Evolutionary conservation across 495 filamentous ascomycete species (phyloP).

Genomic region (Thermothielavioides terrestris): DNA sequence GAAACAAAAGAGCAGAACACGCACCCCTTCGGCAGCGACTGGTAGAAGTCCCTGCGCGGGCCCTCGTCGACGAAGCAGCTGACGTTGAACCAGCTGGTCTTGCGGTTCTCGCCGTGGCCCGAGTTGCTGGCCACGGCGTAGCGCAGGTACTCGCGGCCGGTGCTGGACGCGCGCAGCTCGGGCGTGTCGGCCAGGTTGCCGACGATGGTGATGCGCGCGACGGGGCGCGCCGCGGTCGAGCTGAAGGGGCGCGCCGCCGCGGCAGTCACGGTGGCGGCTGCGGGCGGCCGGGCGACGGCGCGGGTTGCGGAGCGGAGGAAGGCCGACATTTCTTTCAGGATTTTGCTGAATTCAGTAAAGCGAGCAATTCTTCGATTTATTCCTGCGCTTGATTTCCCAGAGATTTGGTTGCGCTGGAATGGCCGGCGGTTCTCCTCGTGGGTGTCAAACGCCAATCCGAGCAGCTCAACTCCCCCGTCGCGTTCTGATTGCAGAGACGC

Average conservation of each 20-base stretch:
- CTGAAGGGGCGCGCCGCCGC: constrained; percentile 45
- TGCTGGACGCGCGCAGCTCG: constrained; percentile 56
- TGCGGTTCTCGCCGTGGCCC: constrained; percentile 51
- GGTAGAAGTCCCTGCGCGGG: constrained; percentile 54
- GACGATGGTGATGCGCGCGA: constrained; percentile 59
- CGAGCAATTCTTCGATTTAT: background rate
- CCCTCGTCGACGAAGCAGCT: constrained; percentile 53
- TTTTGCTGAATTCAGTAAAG: no score
- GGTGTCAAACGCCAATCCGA: no score
- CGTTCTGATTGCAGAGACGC: constrained; percentile 1
- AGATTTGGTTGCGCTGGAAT: background rate
- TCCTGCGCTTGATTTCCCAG: no score
- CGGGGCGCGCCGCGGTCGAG: constrained; percentile 46
- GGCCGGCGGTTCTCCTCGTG: background rate
- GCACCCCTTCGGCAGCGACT: constrained; percentile 70
- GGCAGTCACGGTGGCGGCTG: no score
- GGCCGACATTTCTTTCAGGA: constrained; percentile 31
- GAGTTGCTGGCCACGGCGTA: constrained; percentile 56
- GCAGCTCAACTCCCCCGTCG: no score
- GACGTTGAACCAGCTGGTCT: constrained; percentile 72
- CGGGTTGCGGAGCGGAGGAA: constrained; percentile 35
- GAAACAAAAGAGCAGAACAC: constrained; percentile 27
- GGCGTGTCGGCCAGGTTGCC: constrained; percentile 65
- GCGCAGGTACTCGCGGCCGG: constrained; percentile 56
- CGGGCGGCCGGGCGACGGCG: constrained; percentile 24